A percentile compares a stretch with the other conserved stretches of the same genome.
These are phyloP conservation scores for Coffea humblotiana DNA, from an alignment of 305 asterid genomes.

Conservation along the genomic window DNA sequence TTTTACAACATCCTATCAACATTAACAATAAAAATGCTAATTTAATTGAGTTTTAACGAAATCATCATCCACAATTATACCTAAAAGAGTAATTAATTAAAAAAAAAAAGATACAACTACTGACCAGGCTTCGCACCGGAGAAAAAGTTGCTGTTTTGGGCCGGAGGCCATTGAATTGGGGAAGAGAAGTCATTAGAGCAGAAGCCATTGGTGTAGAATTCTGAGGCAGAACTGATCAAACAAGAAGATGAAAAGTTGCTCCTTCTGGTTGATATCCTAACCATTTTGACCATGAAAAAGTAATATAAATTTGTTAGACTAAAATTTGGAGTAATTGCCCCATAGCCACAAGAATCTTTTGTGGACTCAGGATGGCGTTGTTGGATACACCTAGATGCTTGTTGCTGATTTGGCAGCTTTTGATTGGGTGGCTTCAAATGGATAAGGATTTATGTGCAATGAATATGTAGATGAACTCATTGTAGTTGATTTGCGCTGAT, in stretches of 20 bases:
- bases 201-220: constrained; percentile 55
- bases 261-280: not conserved
- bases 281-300: constrained; percentile 19
- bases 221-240: constrained; percentile 7
- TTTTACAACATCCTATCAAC: not conserved
- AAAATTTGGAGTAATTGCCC: constrained; percentile 3
- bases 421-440: constrained; percentile 41
- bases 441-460: constrained; percentile 53
- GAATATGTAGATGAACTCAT: not conserved
- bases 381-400: constrained; percentile 57
- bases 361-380: constrained; percentile 49
- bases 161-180: constrained; percentile 72
- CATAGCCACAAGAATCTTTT: constrained; percentile 45
- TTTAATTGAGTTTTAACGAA: too few species aligned
- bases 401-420: constrained; percentile 50
- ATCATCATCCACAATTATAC: not conserved
- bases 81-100: not conserved
- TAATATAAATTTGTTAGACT: constrained; percentile 27
- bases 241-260: not conserved
- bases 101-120: constrained; percentile 13
- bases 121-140: constrained; percentile 57
- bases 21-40: too few species aligned
- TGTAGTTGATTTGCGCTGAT: not conserved
- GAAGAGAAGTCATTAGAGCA: constrained; percentile 63
- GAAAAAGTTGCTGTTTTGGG: constrained; percentile 45